Conservation (phyloP, 768 basidiomycete genomes). For the Amanita polypyramis region DNA sequence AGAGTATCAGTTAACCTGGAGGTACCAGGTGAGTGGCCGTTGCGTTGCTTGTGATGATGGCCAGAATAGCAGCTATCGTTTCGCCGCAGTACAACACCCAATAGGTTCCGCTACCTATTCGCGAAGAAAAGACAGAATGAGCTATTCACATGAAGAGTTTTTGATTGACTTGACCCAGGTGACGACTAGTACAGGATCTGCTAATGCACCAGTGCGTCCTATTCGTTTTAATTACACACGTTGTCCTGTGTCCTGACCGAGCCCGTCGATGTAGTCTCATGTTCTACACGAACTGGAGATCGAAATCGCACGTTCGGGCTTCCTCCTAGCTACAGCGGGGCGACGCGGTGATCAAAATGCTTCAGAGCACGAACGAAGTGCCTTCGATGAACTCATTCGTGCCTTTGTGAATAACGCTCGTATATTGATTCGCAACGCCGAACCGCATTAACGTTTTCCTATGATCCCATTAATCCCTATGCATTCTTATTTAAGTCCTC, state of each 20-base stretch:
- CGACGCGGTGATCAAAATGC: slow-evolving; percentile 53
- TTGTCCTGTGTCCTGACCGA: no score
- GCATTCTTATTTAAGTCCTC: neutral
- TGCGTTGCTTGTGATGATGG: neutral
- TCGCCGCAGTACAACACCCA: slow-evolving; percentile 53
- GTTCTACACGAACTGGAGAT: slow-evolving; percentile 82
- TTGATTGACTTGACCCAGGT: slow-evolving; percentile 93
- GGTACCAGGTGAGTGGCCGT: slow-evolving; percentile 55
- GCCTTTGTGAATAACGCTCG: slow-evolving; percentile 91
- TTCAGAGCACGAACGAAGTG: slow-evolving; percentile 53
- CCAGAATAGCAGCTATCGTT: neutral
- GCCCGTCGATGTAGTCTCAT: slow-evolving; percentile 36
- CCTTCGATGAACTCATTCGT: slow-evolving; percentile 86
- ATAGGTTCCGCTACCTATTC: slow-evolving; percentile 48
- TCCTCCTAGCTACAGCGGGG: slow-evolving; percentile 61
- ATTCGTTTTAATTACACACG: slow-evolving; percentile 3
- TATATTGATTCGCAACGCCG: slow-evolving; percentile 75
- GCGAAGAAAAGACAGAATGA: slow-evolving; percentile 82
- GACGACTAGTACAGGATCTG: slow-evolving; percentile 33
- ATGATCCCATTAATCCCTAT: neutral
- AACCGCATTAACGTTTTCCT: neutral
- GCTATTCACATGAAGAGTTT: slow-evolving; percentile 91
- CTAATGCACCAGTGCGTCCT: slow-evolving; percentile 40
- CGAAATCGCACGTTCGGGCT: slow-evolving; percentile 65
- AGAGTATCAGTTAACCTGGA: slow-evolving; percentile 89